Evolutionary conservation across 257 asterid species (phyloP), one percentile per base, ranked within the genome.

Genomic region (Linderniella brevidens): DNA sequence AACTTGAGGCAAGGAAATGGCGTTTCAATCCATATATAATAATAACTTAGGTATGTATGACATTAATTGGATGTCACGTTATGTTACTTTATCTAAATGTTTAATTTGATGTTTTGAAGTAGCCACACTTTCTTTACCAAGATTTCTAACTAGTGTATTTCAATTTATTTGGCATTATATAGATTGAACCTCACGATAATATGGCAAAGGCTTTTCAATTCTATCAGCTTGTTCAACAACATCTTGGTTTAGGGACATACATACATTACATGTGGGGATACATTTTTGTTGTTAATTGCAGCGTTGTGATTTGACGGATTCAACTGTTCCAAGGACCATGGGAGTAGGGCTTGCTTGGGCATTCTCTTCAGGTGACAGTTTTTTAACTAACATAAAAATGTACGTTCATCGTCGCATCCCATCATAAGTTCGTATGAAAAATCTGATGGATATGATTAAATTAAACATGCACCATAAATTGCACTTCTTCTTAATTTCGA

Each of bases 171-270:
- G 45, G 35, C 47, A 25, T 48, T 5, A 43, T 60, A 64, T 86
- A 86, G 94, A 86, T 86, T 40, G 96, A 86, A 58, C 70, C 94
- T 43, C 96, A 81, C 64, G 96, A 86, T 63, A 78, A 81, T 50
- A 86, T 86, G 92, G 83, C 85, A n/a, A 52, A 66, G 78, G 12
- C 76, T 82, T 61, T 86, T 79, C 64, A 64, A 77, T 55, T 82
- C 86, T 6, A 51, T 82, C 35, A 50, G 62, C 64, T 81, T 56
- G 63, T 81, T 86, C 75, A 86, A 86, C 79, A 76, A 74, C 74
- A 76, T 86, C 60, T 63, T 82, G 57, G 61, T 74, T 50, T 93
- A 79, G 67, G 78, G 74, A 53, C 66, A 82, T 62, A 62, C n/a
- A n/a, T n/a, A n/a, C n/a, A 80, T 62, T 93, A 82, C 46, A 35